Evolutionary conservation across 768 basidiomycete species (phyloP).

Genomic region (Sporobolomyces pararoseus): DNA sequence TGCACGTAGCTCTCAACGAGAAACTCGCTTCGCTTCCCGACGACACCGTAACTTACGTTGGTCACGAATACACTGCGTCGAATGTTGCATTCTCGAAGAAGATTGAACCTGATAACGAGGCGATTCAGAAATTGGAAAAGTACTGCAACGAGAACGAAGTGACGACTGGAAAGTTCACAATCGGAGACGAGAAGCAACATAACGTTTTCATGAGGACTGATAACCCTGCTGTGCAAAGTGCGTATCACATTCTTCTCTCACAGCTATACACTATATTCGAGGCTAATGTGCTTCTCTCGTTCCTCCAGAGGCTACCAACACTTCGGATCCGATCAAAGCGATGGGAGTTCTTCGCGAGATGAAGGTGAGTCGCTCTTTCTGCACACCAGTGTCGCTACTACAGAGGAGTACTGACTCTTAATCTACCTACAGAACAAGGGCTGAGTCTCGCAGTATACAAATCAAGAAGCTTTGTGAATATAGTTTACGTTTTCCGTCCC

Average conservation of each 20-base stretch:
- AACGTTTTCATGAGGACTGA: slow-evolving; percentile 88
- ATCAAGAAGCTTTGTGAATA: no score
- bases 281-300: not conserved
- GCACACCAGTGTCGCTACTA: not conserved
- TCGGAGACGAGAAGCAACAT: slow-evolving; percentile 89
- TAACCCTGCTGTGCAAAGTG: slow-evolving; percentile 63
- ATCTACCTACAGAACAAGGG: slow-evolving; percentile 29
- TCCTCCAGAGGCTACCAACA: slow-evolving; percentile 51
- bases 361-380: slow-evolving; percentile 53
- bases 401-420: not conserved
- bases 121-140: slow-evolving; percentile 59
- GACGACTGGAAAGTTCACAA: slow-evolving; percentile 78
- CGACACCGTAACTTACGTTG: slow-evolving; percentile 75
- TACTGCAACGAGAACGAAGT: slow-evolving; percentile 60
- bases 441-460: slow-evolving; percentile 17
- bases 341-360: slow-evolving; percentile 72
- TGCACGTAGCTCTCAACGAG: slow-evolving; percentile 70
- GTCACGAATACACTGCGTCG: slow-evolving; percentile 78
- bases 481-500: no score
- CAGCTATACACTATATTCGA: not conserved
- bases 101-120: slow-evolving; percentile 57
- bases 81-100: slow-evolving; percentile 39
- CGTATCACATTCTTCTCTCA: slow-evolving; percentile 39
- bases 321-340: slow-evolving; percentile 57
- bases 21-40: slow-evolving; percentile 67